Conservation (phyloP, 495 filamentous ascomycete species). For the Aspergillus diversus region DNA sequence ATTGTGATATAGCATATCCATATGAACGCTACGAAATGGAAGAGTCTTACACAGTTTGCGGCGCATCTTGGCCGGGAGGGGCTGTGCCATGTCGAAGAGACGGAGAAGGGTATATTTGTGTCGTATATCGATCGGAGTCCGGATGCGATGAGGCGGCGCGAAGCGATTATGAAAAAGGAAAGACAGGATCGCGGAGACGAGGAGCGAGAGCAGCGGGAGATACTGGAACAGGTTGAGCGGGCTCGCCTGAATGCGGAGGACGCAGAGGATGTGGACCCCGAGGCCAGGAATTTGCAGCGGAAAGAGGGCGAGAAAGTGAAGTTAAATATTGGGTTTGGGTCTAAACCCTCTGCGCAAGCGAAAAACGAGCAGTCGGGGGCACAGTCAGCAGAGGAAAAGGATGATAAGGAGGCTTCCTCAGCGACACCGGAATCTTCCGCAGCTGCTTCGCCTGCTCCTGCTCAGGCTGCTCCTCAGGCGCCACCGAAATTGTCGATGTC, state of each 20-base stretch:
- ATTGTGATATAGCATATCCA: conserved; percentile 70
- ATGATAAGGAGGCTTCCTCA: conserved; percentile 19
- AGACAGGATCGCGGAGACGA: conserved; percentile 87
- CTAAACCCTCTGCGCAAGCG: conserved; percentile 35
- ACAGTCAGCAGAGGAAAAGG: conserved; percentile 20
- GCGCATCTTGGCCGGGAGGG: conserved; percentile 83
- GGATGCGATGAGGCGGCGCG: conserved; percentile 76
- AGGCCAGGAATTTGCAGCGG: conserved; percentile 59
- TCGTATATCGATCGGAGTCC: conserved; percentile 90
- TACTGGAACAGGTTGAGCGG: conserved; percentile 77
- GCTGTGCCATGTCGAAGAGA: conserved; percentile 84
- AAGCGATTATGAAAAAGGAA: conserved; percentile 82
- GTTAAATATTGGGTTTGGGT: conserved; percentile 65
- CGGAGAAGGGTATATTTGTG: conserved; percentile 81
- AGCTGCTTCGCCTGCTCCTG: conserved; percentile 26
- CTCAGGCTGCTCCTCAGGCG: conserved; percentile 29
- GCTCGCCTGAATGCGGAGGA: conserved; percentile 58
- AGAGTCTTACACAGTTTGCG: conserved; percentile 81
- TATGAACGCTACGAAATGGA: conserved; percentile 92
- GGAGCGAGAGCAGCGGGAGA: conserved; percentile 77
- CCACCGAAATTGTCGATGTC: conserved; percentile 60
- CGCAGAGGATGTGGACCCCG: conserved; percentile 45
- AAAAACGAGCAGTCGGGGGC: conserved; percentile 34
- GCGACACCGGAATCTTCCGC: conserved; percentile 26
- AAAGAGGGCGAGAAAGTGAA: conserved; percentile 84